These are phyloP conservation scores for Pleurostoma richardsiae DNA, from an alignment of 2,329 filamentous ascomycete genomes.

Conservation along the genomic window DNA sequence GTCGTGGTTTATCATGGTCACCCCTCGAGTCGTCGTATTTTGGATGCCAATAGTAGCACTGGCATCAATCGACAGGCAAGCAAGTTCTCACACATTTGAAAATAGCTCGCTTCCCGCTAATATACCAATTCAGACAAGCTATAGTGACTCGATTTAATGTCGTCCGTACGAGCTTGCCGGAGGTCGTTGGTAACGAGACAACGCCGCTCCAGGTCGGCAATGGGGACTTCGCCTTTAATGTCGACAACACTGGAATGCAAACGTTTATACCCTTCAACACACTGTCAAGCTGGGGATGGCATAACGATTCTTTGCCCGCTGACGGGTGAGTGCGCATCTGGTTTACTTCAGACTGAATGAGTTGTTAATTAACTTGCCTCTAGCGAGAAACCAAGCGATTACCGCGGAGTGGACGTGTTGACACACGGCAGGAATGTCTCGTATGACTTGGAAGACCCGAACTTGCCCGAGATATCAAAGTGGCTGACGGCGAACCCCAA, in stretches of 20 bases:
- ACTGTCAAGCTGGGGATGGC: constrained; percentile 27
- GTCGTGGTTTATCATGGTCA: neutral
- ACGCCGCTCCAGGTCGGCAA: neutral
- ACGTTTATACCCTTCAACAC: constrained; percentile 23
- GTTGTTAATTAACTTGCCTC: neutral
- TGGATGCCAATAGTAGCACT: neutral
- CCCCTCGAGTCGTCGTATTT: neutral
- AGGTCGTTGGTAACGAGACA: constrained; percentile 37
- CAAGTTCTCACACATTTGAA: neutral
- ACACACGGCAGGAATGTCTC: constrained; percentile 30
- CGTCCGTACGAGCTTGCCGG: constrained; percentile 5
- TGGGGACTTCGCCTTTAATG: constrained; percentile 36
- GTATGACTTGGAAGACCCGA: constrained; percentile 28
- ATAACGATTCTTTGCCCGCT: constrained; percentile 30
- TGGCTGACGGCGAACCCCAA: constrained; percentile 47
- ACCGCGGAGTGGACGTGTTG: constrained; percentile 21
- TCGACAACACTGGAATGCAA: constrained; percentile 35
- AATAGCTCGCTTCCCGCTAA: neutral
- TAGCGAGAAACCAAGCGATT: constrained; percentile 21
- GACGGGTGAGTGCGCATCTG: constrained; percentile 14
- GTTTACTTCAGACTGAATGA: neutral
- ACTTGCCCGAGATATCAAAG: constrained; percentile 32
- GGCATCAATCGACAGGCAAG: neutral
- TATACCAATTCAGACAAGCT: neutral
- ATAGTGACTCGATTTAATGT: neutral